These are phyloP conservation scores for Colletotrichum abscissum DNA, from an alignment of 2,329 filamentous ascomycete genomes.

Conservation along the genomic window DNA sequence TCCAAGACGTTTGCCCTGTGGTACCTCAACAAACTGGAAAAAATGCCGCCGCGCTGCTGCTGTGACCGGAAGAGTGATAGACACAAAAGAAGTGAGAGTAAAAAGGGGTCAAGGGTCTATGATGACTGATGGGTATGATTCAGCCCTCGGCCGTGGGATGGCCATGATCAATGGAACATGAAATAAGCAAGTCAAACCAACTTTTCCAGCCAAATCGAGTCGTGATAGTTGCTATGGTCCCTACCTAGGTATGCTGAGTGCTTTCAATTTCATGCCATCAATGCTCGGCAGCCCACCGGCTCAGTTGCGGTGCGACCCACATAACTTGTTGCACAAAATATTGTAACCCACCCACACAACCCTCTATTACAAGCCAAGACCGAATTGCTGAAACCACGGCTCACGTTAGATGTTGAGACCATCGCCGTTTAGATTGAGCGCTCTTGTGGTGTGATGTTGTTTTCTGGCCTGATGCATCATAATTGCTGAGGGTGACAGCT, in stretches of 20 bases:
- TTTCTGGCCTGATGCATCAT: neutral
- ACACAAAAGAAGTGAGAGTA: neutral
- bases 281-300: too few species aligned
- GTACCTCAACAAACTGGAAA: conserved; percentile 28
- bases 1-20: conserved; percentile 34
- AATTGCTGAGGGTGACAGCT: too few species aligned
- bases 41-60: conserved; percentile 11
- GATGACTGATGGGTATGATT: conserved; percentile 33
- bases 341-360: neutral
- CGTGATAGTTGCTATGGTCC: neutral
- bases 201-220: neutral
- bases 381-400: neutral
- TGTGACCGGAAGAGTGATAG: conserved; percentile 29
- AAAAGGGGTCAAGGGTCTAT: conserved; percentile 23
- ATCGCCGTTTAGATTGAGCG: neutral
- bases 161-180: conserved; percentile 35
- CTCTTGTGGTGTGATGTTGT: neutral
- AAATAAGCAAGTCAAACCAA: conserved; percentile 31
- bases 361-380: neutral
- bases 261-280: neutral
- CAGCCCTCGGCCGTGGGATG: conserved; percentile 31
- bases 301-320: neutral
- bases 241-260: neutral
- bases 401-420: neutral
- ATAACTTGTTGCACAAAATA: neutral